A percentile compares a stretch with the other conserved stretches of the same genome.
Conservation (phyloP, 2,329 filamentous ascomycete genomes). For the Colletotrichum sp. region DNA sequence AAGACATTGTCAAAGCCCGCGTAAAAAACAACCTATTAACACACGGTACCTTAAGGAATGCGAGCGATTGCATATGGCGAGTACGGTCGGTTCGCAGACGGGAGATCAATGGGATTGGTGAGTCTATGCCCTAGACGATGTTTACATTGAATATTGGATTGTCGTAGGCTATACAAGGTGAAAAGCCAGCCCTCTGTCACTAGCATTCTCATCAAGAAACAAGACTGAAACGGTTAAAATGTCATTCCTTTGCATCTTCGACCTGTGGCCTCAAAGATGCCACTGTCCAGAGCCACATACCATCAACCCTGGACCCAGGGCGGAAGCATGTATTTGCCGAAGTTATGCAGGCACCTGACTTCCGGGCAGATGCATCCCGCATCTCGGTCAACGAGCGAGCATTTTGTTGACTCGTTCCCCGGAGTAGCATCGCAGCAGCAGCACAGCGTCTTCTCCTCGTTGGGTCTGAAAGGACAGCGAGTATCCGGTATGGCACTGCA, state of each 20-base stretch:
- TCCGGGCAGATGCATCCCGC: background rate
- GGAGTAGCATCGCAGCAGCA: background rate
- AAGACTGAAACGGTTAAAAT: background rate
- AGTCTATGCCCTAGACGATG: background rate
- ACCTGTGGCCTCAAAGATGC: background rate
- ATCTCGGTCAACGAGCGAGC: background rate
- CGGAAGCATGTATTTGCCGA: background rate
- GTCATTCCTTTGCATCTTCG: background rate
- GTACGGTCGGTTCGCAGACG: background rate
- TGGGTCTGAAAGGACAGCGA: background rate
- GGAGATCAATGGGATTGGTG: background rate
- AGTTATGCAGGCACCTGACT: background rate
- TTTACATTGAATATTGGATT: background rate
- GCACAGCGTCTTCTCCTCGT: background rate
- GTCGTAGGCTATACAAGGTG: background rate
- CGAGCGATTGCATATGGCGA: background rate
- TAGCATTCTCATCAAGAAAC: background rate
- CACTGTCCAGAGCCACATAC: accelerated
- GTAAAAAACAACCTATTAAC: too few relatives aligned
- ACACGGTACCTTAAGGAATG: background rate
- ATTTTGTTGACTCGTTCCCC: background rate
- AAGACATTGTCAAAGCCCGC: background rate
- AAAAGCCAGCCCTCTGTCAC: background rate
- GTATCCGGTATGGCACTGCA: background rate
- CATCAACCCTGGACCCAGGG: background rate